Percentiles rank a stretch among this genome's conserved stretches.
These are phyloP conservation scores for Gentiana straminea DNA, from an alignment of 257 asterid species.

Conservation along the genomic window DNA sequence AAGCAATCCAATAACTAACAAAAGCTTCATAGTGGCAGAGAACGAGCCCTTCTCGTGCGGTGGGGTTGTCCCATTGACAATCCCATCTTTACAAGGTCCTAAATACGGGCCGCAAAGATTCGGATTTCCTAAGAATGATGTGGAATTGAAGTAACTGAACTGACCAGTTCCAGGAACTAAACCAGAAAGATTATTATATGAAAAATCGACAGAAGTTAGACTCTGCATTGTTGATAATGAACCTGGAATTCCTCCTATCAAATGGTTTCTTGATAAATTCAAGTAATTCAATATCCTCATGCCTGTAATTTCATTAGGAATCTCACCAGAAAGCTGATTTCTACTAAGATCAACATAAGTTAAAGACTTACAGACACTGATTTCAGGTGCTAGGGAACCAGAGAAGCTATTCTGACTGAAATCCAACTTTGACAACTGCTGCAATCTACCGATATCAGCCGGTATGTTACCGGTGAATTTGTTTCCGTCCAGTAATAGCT, in stretches of 20 bases:
- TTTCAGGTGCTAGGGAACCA: slow-evolving; percentile 63
- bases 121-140: slow-evolving; percentile 80
- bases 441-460: slow-evolving; percentile 65
- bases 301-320: slow-evolving; percentile 68
- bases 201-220: slow-evolving; percentile 88
- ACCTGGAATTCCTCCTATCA: slow-evolving; percentile 68
- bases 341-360: slow-evolving; percentile 85
- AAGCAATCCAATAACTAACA: slow-evolving; percentile 73
- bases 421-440: slow-evolving; percentile 90
- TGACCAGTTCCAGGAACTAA: slow-evolving; percentile 89
- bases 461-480: slow-evolving; percentile 72
- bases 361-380: slow-evolving; percentile 68
- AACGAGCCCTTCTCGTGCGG: slow-evolving; percentile 52
- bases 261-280: slow-evolving; percentile 69
- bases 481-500: slow-evolving; percentile 89
- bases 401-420: slow-evolving; percentile 66
- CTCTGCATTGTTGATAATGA: slow-evolving; percentile 81
- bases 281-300: slow-evolving; percentile 82
- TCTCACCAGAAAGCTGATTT: slow-evolving; percentile 73
- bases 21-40: slow-evolving; percentile 73
- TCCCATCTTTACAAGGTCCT: slow-evolving; percentile 75
- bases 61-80: slow-evolving; percentile 33
- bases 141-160: slow-evolving; percentile 75
- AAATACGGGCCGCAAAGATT: slow-evolving; percentile 86
- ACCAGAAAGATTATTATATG: slow-evolving; percentile 83